Evolutionary conservation across 31 red algal species (phyloP).

Genomic region (Bonnemaisonia californica): DNA sequence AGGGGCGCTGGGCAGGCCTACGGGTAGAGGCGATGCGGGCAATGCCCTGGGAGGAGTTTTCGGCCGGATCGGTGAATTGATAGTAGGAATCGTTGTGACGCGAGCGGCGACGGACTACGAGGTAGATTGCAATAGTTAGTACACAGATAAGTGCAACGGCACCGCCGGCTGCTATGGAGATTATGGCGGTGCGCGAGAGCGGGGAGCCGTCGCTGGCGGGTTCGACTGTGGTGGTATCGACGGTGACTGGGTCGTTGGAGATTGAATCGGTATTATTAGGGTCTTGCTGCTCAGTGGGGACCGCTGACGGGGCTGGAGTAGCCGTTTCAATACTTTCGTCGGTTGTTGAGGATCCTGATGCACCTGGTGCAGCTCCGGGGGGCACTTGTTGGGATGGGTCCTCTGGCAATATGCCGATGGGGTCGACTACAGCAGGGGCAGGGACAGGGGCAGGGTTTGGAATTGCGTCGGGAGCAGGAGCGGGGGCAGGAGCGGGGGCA

Average conservation of each 20-base stretch:
- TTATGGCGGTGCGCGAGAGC: slow-evolving; percentile 4
- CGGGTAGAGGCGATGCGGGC: neutral
- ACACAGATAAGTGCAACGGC: neutral
- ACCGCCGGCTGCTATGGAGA: slow-evolving; percentile 4
- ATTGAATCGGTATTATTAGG: no score
- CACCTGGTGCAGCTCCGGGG: no score
- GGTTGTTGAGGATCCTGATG: no score
- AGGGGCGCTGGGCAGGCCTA: neutral
- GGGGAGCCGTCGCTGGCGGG: neutral
- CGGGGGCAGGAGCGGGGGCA: neutral
- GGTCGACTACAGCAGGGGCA: neutral
- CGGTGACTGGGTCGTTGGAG: no score
- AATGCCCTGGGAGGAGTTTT: neutral
- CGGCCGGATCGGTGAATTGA: slow-evolving; percentile 23
- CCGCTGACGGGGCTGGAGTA: no score
- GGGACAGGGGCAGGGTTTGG: slow-evolving; percentile 1
- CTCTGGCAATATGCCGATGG: no score
- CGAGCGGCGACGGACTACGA: neutral
- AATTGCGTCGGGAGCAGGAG: neutral
- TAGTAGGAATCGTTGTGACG: slow-evolving; percentile 18
- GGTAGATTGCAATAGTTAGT: slow-evolving; percentile 13
- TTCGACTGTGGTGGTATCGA: neutral
- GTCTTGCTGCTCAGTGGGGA: no score
- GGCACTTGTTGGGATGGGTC: no score
- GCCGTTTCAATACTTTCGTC: no score